Conservation (phyloP, 225 moss, liverwort and hornwort species). For the Asterella californica region DNA sequence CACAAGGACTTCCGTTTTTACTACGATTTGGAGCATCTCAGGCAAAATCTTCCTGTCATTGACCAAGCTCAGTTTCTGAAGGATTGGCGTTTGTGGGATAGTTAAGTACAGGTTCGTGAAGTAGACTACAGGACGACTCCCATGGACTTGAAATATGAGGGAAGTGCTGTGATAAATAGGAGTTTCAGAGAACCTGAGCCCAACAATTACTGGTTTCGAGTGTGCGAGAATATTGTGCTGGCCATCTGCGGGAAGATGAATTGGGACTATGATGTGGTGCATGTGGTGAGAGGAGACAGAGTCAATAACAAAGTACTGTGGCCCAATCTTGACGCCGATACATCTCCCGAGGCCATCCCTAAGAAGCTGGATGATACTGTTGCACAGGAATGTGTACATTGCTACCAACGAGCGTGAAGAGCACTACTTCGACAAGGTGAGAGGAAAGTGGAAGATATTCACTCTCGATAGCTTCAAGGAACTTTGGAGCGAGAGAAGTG, state of each 20-base stretch:
- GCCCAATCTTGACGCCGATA: constrained; percentile 74
- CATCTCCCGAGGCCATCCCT: constrained; percentile 62
- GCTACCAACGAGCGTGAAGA: constrained; percentile 70
- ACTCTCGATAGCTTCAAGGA: constrained; percentile 66
- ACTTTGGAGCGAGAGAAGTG: constrained; percentile 59
- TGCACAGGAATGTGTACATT: constrained; percentile 60
- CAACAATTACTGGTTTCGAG: constrained; percentile 73
- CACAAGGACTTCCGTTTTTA: constrained; percentile 86
- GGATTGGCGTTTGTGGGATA: constrained; percentile 43
- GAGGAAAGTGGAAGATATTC: constrained; percentile 64
- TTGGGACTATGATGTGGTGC: constrained; percentile 88
- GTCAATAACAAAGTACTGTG: constrained; percentile 57
- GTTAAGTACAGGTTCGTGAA: constrained; percentile 29
- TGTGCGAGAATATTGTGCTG: constrained; percentile 83
- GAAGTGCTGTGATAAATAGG: constrained; percentile 51
- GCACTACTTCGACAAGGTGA: constrained; percentile 70
- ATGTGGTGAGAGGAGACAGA: constrained; percentile 78
- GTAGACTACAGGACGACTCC: constrained; percentile 50
- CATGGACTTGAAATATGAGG: constrained; percentile 44
- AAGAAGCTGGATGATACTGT: constrained; percentile 55
- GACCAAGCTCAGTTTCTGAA: constrained; percentile 52
- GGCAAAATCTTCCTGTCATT: constrained; percentile 42
- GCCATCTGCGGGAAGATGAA: constrained; percentile 85
- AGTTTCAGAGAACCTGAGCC: constrained; percentile 45
- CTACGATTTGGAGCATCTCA: constrained; percentile 74